Evolutionary conservation across 257 asterid genomes (phyloP), one percentile per base, ranked within the genome.

Genomic region (Solanum bulbocastanum): DNA sequence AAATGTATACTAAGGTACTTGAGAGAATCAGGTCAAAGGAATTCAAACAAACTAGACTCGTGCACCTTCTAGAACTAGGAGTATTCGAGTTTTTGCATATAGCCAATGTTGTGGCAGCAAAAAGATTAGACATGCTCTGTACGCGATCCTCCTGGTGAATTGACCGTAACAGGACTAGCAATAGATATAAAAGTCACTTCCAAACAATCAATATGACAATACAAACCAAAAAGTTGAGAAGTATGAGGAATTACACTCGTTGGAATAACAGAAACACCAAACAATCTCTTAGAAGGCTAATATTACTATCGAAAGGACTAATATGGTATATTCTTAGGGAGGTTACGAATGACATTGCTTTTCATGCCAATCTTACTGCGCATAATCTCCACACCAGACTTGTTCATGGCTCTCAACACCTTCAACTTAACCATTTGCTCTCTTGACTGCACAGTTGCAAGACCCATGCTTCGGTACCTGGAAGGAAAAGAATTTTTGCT

Each of bases 401-500:
- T 93, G 84, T 90, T 95, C 98, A 96, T 95, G 60, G 94, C 95
- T 93, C 93, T 94, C 89, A 97, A 65, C 86, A 92, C 98, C 92
- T 97, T 96, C 96, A 97, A 79, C 85, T 96, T 91, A 56, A 94
- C 97, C 49, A 87, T 87, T 65, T 92, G 89, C 91, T 95, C 96
- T 89, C 92, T 93, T 1, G 98, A 92, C 93, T 94, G 98, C 92
- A 97, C 96, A 3, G 99, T 95, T 56, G 96, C 94, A 30, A 96
- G 91, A 46, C 98, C 99, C 98, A 97, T 93, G 93, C 96, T 94
- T 91, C 88, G 94, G 86, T 95, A 95, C 94, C 98, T 96, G 95
- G 88, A 44, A 9, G n/a, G 72, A 42, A 30, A 40, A 8, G 4
- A 0, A 0, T 3, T 22, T 49, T 73, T 35, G 88, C 39, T 86